Percentiles rank a stretch among this genome's conserved stretches.
Evolutionary conservation across 2,329 filamentous ascomycete genomes (phyloP).

Genomic region (Fusarium fujikuroi): DNA sequence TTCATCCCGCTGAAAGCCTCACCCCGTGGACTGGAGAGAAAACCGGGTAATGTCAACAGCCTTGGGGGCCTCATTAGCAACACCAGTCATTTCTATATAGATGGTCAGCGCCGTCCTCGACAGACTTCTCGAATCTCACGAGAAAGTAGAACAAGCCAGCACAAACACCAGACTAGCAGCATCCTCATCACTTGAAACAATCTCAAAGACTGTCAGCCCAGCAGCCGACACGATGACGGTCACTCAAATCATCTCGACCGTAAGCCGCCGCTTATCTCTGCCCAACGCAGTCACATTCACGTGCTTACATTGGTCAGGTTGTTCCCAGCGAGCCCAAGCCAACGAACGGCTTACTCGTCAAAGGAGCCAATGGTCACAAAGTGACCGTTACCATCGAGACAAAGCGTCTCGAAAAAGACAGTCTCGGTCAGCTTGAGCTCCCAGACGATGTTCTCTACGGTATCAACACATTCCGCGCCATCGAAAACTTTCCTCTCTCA

Average conservation of each 20-base stretch:
- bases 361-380: neutral
- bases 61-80: neutral
- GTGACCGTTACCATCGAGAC: neutral
- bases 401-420: constrained; percentile 5
- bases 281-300: neutral
- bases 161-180: neutral
- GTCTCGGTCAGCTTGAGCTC: constrained; percentile 1
- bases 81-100: neutral
- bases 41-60: neutral
- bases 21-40: neutral
- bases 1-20: neutral
- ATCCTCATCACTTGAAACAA: neutral
- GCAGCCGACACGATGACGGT: neutral
- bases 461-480: constrained; percentile 5
- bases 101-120: neutral
- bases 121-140: no score
- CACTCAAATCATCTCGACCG: neutral
- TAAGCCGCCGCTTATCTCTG: neutral
- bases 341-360: neutral
- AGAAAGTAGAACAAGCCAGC: neutral
- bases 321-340: neutral
- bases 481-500: constrained; percentile 4
- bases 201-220: neutral
- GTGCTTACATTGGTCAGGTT: neutral
- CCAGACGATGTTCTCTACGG: neutral